These are phyloP conservation scores for Cavenderia fasciculata DNA, from an alignment of 78 protist species.

Conservation along the genomic window DNA sequence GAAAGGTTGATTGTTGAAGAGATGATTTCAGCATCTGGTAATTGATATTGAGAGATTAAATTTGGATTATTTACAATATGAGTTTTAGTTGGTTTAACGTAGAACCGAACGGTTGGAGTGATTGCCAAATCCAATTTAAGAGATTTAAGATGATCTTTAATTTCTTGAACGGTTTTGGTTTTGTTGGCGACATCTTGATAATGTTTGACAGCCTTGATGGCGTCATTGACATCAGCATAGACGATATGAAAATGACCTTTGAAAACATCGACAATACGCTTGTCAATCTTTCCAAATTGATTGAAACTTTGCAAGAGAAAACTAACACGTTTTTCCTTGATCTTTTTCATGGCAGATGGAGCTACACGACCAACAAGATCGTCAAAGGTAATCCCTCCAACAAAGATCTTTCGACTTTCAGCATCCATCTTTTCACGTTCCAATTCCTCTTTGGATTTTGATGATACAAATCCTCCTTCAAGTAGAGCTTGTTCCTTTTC, in stretches of 20 bases:
- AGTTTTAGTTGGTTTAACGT: conserved; percentile 31
- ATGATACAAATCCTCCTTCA: too few relatives aligned
- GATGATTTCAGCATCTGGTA: too few relatives aligned
- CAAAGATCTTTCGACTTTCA: conserved; percentile 50
- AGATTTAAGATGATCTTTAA: neutral
- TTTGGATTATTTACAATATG: too few relatives aligned
- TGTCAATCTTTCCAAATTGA: conserved; percentile 12
- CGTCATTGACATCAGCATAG: neutral
- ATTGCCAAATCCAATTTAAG: neutral
- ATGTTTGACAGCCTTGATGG: neutral
- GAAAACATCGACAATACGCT: neutral
- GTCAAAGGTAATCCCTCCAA: conserved; percentile 36
- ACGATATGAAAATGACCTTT: conserved; percentile 49
- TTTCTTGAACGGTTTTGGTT: neutral
- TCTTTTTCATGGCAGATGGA: neutral
- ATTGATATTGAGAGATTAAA: too few relatives aligned
- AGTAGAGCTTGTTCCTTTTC: conserved; percentile 19
- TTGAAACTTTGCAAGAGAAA: conserved; percentile 1
- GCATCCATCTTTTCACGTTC: neutral
- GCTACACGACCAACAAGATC: neutral
- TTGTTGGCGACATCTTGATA: neutral
- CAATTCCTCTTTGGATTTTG: too few relatives aligned
- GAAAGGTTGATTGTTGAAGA: too few relatives aligned
- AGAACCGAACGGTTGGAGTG: conserved; percentile 37
- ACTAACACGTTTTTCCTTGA: conserved; percentile 5